Evolutionary conservation across 805 yeast species (phyloP).

Genomic region (Diddensiella santjacobensis): DNA sequence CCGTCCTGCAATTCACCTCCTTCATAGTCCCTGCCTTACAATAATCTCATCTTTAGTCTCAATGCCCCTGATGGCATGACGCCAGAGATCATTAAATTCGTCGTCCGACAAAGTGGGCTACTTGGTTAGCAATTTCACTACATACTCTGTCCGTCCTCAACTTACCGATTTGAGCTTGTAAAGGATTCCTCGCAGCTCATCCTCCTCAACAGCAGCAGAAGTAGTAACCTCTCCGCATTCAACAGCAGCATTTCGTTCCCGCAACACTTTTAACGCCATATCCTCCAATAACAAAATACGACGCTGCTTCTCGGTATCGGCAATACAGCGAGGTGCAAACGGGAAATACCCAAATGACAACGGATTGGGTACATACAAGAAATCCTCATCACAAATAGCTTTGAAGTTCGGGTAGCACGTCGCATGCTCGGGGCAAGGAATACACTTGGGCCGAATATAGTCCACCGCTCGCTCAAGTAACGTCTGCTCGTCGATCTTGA

Average conservation of each 20-base stretch:
- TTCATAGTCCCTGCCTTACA: constrained; percentile 22
- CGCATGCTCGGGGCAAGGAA: constrained; percentile 78
- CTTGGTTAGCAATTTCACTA: not conserved
- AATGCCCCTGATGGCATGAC: constrained; percentile 55
- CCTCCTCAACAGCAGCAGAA: constrained; percentile 36
- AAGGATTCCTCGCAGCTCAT: constrained; percentile 28
- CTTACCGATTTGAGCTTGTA: constrained; percentile 21
- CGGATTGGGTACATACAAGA: constrained; percentile 49
- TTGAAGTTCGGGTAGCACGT: constrained; percentile 60
- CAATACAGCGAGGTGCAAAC: constrained; percentile 60
- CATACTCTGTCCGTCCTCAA: not conserved
- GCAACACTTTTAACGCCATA: constrained; percentile 61
- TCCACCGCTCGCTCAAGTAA: constrained; percentile 36
- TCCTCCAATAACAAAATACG: constrained; percentile 59
- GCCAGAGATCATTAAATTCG: constrained; percentile 77
- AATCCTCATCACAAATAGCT: constrained; percentile 70
- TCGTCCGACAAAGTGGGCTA: constrained; percentile 36
- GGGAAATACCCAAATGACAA: constrained; percentile 58
- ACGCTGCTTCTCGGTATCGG: constrained; percentile 69
- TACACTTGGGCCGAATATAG: constrained; percentile 56
- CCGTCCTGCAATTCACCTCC: not conserved
- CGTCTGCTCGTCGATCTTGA: constrained; percentile 1
- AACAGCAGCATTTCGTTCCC: constrained; percentile 62
- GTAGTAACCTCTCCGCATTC: constrained; percentile 45
- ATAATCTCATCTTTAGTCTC: constrained; percentile 42